Evolutionary conservation across 2,329 filamentous ascomycete genomes (phyloP).

Genomic region (Paecilomyces dactylethromorphus): DNA sequence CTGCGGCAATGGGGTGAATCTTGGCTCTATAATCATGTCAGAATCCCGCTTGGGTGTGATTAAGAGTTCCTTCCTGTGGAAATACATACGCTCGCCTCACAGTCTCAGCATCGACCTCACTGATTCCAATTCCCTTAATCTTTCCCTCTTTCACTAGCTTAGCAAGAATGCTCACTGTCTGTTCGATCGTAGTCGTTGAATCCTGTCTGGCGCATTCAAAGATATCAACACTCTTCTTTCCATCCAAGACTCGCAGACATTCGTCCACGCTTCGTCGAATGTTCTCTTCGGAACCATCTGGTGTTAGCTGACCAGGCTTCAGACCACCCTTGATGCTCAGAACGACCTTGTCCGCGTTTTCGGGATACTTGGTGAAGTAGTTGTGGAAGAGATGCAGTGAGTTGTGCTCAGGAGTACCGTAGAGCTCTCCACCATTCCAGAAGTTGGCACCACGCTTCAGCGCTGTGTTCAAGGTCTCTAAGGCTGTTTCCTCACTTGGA

Average conservation of each 20-base stretch:
- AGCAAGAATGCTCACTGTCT: constrained; percentile 34
- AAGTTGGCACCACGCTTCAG: constrained; percentile 35
- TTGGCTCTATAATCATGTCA: constrained; percentile 27
- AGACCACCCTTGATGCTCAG: constrained; percentile 57
- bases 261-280: constrained; percentile 55
- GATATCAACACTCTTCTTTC: constrained; percentile 55
- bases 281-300: constrained; percentile 49
- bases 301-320: constrained; percentile 26
- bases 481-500: constrained; percentile 7
- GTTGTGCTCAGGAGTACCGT: constrained; percentile 54
- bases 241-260: constrained; percentile 46
- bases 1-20: constrained; percentile 50
- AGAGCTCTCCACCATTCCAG: constrained; percentile 62
- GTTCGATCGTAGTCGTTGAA: constrained; percentile 42
- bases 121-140: constrained; percentile 38
- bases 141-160: constrained; percentile 37
- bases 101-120: constrained; percentile 39
- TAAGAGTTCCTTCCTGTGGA: not conserved
- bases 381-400: constrained; percentile 53
- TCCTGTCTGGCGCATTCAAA: constrained; percentile 57
- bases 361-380: constrained; percentile 59
- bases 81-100: constrained; percentile 33
- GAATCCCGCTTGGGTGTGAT: not conserved
- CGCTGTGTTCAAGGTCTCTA: constrained; percentile 4
- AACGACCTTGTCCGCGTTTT: constrained; percentile 56